Evolutionary conservation across 768 basidiomycete species (phyloP).

Genomic region (Termitomyces sp.): DNA sequence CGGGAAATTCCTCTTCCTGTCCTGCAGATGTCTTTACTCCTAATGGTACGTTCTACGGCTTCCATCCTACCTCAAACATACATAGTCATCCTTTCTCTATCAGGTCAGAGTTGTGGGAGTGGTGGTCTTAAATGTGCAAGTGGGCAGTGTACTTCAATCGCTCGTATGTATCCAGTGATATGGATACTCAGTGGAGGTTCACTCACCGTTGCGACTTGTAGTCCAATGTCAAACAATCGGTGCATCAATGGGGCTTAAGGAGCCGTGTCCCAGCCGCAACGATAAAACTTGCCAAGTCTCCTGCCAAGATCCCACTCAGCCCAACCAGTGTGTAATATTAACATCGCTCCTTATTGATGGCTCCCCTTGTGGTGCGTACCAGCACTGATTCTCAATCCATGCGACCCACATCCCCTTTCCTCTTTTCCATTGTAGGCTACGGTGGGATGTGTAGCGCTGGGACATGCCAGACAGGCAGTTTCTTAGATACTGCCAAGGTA

Average conservation of each 20-base stretch:
- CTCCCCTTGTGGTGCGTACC: conserved; percentile 66
- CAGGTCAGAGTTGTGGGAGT: conserved; percentile 62
- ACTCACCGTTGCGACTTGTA: conserved; percentile 18
- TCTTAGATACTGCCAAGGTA: conserved; percentile 60
- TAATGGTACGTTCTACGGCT: conserved; percentile 46
- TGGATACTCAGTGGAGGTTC: neutral
- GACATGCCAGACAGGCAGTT: conserved; percentile 53
- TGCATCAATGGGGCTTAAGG: conserved; percentile 4
- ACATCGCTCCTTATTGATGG: conserved; percentile 73
- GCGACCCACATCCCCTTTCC: conserved; percentile 6
- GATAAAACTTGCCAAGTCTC: conserved; percentile 73
- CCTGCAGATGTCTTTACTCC: conserved; percentile 55
- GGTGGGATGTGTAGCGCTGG: conserved; percentile 65
- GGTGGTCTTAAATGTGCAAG: conserved; percentile 66
- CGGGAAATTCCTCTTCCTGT: conserved; percentile 68
- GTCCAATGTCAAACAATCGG: conserved; percentile 51
- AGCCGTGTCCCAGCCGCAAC: conserved; percentile 51
- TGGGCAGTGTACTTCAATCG: conserved; percentile 72
- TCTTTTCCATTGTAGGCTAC: conserved; percentile 39
- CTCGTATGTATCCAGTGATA: conserved; percentile 37
- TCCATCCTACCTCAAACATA: neutral
- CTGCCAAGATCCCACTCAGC: conserved; percentile 62
- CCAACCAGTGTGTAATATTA: conserved; percentile 62
- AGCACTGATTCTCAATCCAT: conserved; percentile 6
- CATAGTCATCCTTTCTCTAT: conserved; percentile 8